These are phyloP conservation scores for Mucor circinelloides DNA, from an alignment of 371 early-diverging fungal genomes.

Conservation along the genomic window DNA sequence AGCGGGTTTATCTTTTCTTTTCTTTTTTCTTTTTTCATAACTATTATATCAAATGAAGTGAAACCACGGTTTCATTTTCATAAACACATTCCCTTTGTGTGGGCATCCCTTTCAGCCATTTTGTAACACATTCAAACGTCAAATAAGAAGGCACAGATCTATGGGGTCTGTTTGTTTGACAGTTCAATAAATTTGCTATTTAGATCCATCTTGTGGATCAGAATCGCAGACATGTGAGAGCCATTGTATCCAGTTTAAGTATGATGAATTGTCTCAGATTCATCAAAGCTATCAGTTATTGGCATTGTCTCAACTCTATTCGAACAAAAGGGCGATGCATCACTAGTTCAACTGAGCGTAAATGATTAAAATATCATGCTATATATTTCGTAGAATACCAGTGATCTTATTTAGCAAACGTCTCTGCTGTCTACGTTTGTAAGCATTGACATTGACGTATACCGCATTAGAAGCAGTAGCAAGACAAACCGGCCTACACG, in stretches of 20 bases:
- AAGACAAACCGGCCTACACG: too few relatives aligned
- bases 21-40: not conserved
- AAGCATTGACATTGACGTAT: too few relatives aligned
- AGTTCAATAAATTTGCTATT: not conserved
- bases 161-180: not conserved
- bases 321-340: not conserved
- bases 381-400: too few relatives aligned
- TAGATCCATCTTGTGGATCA: not conserved
- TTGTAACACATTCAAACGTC: not conserved
- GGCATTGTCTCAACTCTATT: not conserved
- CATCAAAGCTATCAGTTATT: conserved; percentile 2
- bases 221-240: not conserved
- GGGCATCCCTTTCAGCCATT: not conserved
- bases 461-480: too few relatives aligned
- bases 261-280: conserved; percentile 7
- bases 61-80: conserved; percentile 2
- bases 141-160: not conserved
- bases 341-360: not conserved
- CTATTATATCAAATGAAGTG: not conserved
- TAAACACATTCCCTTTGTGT: not conserved
- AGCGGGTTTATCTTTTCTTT: not conserved
- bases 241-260: not conserved
- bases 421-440: too few relatives aligned
- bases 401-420: too few relatives aligned
- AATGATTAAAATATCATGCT: not conserved